Conservation (phyloP, 2,329 filamentous ascomycete species). For the Xylariaceae sp. region DNA sequence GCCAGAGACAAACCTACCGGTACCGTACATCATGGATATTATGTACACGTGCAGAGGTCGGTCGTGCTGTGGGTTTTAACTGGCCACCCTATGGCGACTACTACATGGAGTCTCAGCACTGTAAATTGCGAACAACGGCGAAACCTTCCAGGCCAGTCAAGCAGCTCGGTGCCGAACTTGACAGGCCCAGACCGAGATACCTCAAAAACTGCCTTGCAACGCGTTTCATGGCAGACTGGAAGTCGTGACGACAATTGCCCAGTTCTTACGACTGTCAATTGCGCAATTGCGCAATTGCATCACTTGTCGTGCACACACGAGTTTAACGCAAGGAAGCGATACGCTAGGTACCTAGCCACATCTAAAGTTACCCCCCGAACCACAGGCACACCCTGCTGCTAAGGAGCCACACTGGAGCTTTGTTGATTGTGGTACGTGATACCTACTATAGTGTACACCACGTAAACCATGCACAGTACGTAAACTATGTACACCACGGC, state of each 20-base stretch:
- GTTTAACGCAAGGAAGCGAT: not conserved
- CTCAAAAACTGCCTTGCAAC: not conserved
- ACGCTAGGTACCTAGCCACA: not conserved
- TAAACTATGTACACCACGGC: not conserved
- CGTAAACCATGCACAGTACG: not conserved
- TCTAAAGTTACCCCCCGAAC: not conserved
- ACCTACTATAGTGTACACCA: constrained; percentile 6
- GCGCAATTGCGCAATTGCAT: not conserved
- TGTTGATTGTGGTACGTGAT: constrained; percentile 21
- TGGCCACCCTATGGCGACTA: not conserved
- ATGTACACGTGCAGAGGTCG: not conserved
- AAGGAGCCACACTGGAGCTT: constrained; percentile 28
- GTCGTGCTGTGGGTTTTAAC: not conserved
- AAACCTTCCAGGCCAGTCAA: not conserved
- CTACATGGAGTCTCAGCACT: too few species aligned
- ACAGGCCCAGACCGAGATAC: not conserved
- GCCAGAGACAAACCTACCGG: too few species aligned
- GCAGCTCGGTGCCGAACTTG: not conserved
- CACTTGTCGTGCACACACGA: not conserved
- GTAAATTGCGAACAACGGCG: too few species aligned
- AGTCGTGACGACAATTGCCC: not conserved
- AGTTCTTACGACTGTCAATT: not conserved
- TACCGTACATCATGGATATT: not conserved
- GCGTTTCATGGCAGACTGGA: not conserved
- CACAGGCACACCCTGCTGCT: not conserved